Evolutionary conservation across 352 stramenopile species (phyloP), one percentile per base, ranked within the genome.

Genomic region (Phytophthora cryptogea): DNA sequence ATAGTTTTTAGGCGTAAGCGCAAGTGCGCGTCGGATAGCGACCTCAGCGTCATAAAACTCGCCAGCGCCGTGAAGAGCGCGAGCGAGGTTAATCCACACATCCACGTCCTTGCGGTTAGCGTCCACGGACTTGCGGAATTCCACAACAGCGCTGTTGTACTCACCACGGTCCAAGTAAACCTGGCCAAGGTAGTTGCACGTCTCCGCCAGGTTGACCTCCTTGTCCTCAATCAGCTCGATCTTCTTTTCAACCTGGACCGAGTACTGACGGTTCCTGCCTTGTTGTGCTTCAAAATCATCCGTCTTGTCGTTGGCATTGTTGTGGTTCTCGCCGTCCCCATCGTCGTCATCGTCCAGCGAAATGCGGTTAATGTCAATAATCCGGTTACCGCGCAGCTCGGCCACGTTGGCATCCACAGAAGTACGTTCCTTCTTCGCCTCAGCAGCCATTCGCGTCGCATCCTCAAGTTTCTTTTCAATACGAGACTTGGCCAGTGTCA

Each of bases 61-160:
- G 17, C 74, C 67, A 8, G 70, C 70, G 6, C 65, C 69, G 36
- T 90, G 79, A 10, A 93, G 70, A 8, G 80, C 74, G 23, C 81
- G 77, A 3, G 78, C 86, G 33, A 95, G 62, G 27, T 88, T 89
- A 50, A 89, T 89, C 86, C 83, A 93, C 13, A 85, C 82, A 35
- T 90, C 80, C 17, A 80, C 50, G 41, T 93, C 80, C 37, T 80
- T 71, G n/a, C 76, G 65, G 54, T 92, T 74, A 43, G 81, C 58
- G 28, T 78, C 76, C 11, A 91, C 70, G 0, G 83, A 92, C 53
- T 89, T 86, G 54, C 84, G 86, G 40, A 95, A 73, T 55, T 93
- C 86, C 11, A 67, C 50, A 3, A 88, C 72, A 10, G 86, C 86
- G 27, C 58, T 78, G 26, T 31, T 61, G 35, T 70, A 86, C 41